Base-by-base conservation (phyloP, 768 basidiomycete genomes). In the Pisolithus orientalis region DNA sequence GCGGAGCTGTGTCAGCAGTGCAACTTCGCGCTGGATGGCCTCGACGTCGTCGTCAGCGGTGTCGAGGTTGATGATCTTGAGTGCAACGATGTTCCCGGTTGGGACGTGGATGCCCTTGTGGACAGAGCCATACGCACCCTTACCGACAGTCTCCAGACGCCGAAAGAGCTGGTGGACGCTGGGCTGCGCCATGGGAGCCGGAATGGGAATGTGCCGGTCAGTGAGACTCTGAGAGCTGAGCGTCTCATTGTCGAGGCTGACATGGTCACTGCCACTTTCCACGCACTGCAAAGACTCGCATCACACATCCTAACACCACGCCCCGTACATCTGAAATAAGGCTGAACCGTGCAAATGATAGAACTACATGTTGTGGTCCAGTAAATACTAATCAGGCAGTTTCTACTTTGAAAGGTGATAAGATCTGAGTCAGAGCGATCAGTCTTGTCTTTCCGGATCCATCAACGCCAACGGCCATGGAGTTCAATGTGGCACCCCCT, bases 31-130 rank as follows among this genome's bases (percentile, higher is more conserved):
- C 70, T 97, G 95, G 49, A 98, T 97, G 70, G 94, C 95, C 46
- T 76, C 89, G 16, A 96, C 93, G 65, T 99, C 96, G 68, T 99
- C 95, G 67, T 94, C 95, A 51, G 87, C 82, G 25, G 87, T 94
- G 71, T 98, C 96, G 59, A 98, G 85, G 71, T 98, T 91, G 74
- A 99, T 97, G 69, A 98, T 94, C 73, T 99, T 99, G 73, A 98
- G 84, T 16, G 94, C 96, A 32, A 99, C 91, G 51, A 94, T 78
- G 51, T 90, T 88, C 17, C 91, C 90, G 0, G 91, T 86, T 0
- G 85, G 78, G 47, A 89, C 79, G 60, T 98, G 87, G 50, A 84
- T 74, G 13, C 92, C 95, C 65, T 87, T 91, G 75, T 94, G 91
- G 13, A 99, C 95, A 8, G 92, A 91, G 43, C 96, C 95, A 70